Conservation (phyloP, 495 filamentous ascomycete genomes). For the Tuber aestivum region DNA sequence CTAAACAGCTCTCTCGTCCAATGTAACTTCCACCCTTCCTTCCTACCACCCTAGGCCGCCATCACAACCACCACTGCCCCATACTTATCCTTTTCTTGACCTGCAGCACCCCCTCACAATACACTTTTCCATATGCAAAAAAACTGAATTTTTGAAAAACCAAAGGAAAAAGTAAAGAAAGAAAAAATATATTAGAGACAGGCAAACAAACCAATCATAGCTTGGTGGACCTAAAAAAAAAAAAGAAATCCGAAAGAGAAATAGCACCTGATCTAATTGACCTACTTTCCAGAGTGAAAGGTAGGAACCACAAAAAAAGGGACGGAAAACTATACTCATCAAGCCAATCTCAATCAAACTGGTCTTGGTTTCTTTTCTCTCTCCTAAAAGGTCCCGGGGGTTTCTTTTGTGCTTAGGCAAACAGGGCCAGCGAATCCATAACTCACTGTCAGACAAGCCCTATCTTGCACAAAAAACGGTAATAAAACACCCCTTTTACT, state of each 20-base stretch:
- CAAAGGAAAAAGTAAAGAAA: not conserved
- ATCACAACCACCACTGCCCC: not conserved
- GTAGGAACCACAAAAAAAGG: slow-evolving; percentile 1
- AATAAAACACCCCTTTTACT: not conserved
- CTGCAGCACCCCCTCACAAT: not conserved
- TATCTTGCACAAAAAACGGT: not conserved
- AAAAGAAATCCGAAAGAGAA: not conserved
- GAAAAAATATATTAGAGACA: not conserved
- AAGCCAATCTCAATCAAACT: slow-evolving; percentile 21
- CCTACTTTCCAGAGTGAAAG: not conserved
- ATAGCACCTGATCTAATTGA: not conserved
- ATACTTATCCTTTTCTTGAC: not conserved
- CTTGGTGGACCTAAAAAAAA: not conserved
- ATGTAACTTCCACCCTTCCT: not conserved
- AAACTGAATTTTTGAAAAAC: not conserved
- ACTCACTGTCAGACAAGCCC: not conserved
- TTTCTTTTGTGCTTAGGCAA: slow-evolving; percentile 14
- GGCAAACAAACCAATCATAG: not conserved
- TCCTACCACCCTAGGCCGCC: not conserved
- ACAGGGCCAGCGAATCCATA: not conserved
- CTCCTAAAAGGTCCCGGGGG: slow-evolving; percentile 1
- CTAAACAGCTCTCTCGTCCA: not conserved
- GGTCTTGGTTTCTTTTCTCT: slow-evolving; percentile 12
- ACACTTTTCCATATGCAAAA: not conserved
- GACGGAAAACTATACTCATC: not conserved